Conservation (phyloP, 148 eudicot species). For the Spergularia marina region DNA sequence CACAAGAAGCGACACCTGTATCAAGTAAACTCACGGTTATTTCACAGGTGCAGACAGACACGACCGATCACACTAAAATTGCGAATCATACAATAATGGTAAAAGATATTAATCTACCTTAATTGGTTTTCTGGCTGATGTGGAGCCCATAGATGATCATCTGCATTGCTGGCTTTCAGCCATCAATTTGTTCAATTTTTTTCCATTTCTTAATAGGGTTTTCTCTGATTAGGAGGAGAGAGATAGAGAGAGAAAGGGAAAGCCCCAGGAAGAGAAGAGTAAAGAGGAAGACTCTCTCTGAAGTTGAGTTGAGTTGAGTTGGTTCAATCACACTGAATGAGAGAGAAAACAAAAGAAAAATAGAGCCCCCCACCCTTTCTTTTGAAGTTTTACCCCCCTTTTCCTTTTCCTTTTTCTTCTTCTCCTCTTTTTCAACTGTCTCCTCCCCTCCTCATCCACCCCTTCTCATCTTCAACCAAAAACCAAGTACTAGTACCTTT, state of each 20-base stretch:
- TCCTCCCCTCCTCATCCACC: not conserved
- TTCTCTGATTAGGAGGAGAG: slow-evolving; percentile 32
- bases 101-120: too few relatives aligned
- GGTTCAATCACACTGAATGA: slow-evolving; percentile 34
- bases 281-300: not conserved
- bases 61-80: too few relatives aligned
- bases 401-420: slow-evolving; percentile 9
- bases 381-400: not conserved
- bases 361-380: too few relatives aligned
- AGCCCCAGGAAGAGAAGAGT: too few relatives aligned
- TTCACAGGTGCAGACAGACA: too few relatives aligned
- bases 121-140: not conserved
- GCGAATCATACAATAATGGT: too few relatives aligned
- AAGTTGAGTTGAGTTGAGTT: not conserved
- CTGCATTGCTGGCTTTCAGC: slow-evolving; percentile 41
- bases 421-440: slow-evolving; percentile 10
- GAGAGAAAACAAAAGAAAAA: not conserved
- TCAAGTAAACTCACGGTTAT: too few relatives aligned
- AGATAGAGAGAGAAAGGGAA: slow-evolving; percentile 2
- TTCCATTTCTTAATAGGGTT: slow-evolving; percentile 27
- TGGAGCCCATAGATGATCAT: slow-evolving; percentile 30
- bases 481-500: not conserved
- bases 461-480: not conserved
- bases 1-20: too few relatives aligned
- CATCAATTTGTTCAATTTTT: slow-evolving; percentile 27